These are phyloP conservation scores for Aureobasidium lini DNA, from an alignment of 2,329 filamentous ascomycete species.

Conservation along the genomic window DNA sequence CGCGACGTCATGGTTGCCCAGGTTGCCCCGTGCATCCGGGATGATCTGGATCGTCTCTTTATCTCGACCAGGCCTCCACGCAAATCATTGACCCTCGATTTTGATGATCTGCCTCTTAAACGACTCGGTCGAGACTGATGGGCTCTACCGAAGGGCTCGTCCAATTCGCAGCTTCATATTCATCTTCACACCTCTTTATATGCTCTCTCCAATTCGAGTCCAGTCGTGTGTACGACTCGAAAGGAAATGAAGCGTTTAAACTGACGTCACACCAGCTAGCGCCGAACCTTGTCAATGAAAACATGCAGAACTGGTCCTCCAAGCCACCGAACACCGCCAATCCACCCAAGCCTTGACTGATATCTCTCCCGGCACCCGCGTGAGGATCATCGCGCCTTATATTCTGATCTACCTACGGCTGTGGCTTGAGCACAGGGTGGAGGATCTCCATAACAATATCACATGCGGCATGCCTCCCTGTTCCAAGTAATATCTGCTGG, in stretches of 20 bases:
- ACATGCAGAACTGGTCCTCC: background rate
- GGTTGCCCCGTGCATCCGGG: slow-evolving; percentile 4
- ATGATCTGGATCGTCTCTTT: background rate
- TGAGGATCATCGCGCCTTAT: slow-evolving; percentile 2
- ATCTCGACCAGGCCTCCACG: slow-evolving; percentile 1
- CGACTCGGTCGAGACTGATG: background rate
- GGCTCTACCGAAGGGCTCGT: background rate
- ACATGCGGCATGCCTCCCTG: background rate
- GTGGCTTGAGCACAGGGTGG: slow-evolving; percentile 8
- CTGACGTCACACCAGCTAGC: background rate
- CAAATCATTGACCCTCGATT: background rate
- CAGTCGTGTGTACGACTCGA: background rate
- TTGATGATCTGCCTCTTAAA: background rate
- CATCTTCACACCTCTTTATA: background rate
- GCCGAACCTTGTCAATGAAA: slow-evolving; percentile 1
- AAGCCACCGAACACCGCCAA: slow-evolving; percentile 7
- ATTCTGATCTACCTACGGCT: slow-evolving; percentile 8
- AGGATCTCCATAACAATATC: background rate
- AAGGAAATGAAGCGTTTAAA: slow-evolving; percentile 1
- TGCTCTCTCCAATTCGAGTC: background rate
- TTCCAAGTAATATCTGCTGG: background rate
- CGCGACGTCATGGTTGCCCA: background rate
- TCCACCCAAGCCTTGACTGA: background rate
- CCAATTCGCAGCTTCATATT: background rate
- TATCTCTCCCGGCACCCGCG: background rate